Evolutionary conservation across 495 filamentous ascomycete genomes (phyloP), one percentile per base, ranked within the genome.

Genomic region (Cercophora sp.): DNA sequence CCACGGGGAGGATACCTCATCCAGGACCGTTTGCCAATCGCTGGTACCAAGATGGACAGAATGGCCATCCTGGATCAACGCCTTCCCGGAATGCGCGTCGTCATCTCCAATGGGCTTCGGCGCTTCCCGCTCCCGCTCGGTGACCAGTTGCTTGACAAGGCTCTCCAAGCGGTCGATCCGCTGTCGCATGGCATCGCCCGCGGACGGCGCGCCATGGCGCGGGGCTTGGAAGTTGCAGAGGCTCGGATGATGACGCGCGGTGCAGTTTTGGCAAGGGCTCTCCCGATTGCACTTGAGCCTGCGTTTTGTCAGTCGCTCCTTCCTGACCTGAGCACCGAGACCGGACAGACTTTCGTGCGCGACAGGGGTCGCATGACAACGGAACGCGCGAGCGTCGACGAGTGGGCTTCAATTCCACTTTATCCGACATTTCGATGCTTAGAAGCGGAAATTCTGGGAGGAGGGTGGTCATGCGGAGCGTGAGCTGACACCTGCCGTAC

Each of bases 221-320:
- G 55, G 35, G 15, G 51, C 49, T 15, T 26, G 56, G 54, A 68
- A 73, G 8, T 55, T 46, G 47, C 72, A 74, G 0, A 56, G 37
- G 2, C 45, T 18, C 10, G 37, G 46, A 20, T 62, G 52, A 8
- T 58, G 59, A n/a, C 66, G 55, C 8, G 61, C 58, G 4, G 36
- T 57, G 43, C 71, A 77, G 19, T 64, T 66, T 18, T 66, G 56
- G 48, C 72, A 75, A 6, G 73, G 72, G 20, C 55, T 20, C 44
- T 68, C 60, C 3, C 70, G 59, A 36, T 76, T 65, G 46, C 73
- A 76, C 63, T 71, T 71, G 20, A 71, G 31, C 32, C 72, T 73
- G n/a, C n/a, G n/a, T n/a, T n/a, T n/a, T n/a, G n/a, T n/a, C n/a
- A n/a, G n/a, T n/a, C n/a, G n/a, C n/a, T n/a, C n/a, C n/a, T 24